phyloP scores from a whole-genome alignment of 1,284 basidiomycete genomes.

The Meripilus lineatus region DNA sequence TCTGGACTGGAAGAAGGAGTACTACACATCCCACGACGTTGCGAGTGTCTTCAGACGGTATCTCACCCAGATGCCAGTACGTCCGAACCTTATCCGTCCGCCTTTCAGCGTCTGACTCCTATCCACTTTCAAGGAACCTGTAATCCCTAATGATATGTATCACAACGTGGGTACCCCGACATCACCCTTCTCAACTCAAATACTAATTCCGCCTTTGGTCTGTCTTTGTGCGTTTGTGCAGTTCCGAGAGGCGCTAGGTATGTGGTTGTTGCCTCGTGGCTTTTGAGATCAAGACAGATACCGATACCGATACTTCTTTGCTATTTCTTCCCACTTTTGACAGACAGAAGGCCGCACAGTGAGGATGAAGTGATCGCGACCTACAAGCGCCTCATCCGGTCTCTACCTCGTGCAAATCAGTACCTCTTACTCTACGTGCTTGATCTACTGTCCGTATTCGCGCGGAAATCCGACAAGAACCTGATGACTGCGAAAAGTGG shows the following conservation, averaged over 20 bases:
- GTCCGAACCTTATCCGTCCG: slow-evolving; percentile 33
- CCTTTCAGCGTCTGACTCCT: slow-evolving; percentile 2
- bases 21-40: slow-evolving; percentile 92
- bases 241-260: slow-evolving; percentile 83
- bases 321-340: no score
- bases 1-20: slow-evolving; percentile 83
- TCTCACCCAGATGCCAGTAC: slow-evolving; percentile 92
- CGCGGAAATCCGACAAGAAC: slow-evolving; percentile 87
- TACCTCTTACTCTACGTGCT: slow-evolving; percentile 95
- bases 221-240: slow-evolving; percentile 32
- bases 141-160: slow-evolving; percentile 87
- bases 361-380: slow-evolving; percentile 66
- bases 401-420: slow-evolving; percentile 85
- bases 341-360: slow-evolving; percentile 63
- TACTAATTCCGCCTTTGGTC: no score
- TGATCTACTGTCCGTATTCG: slow-evolving; percentile 93
- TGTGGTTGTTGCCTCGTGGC: slow-evolving; percentile 18
- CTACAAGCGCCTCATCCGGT: slow-evolving; percentile 83
- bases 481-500: slow-evolving; percentile 92
- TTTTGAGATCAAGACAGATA: slow-evolving; percentile 6
- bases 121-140: slow-evolving; percentile 62
- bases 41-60: slow-evolving; percentile 95
- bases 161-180: slow-evolving; percentile 68
- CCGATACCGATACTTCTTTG: slow-evolving; percentile 15
- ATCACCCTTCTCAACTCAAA: slow-evolving; percentile 8